These are phyloP conservation scores for Ulmus americana DNA, from an alignment of 331 rosid genomes.

Conservation along the genomic window DNA sequence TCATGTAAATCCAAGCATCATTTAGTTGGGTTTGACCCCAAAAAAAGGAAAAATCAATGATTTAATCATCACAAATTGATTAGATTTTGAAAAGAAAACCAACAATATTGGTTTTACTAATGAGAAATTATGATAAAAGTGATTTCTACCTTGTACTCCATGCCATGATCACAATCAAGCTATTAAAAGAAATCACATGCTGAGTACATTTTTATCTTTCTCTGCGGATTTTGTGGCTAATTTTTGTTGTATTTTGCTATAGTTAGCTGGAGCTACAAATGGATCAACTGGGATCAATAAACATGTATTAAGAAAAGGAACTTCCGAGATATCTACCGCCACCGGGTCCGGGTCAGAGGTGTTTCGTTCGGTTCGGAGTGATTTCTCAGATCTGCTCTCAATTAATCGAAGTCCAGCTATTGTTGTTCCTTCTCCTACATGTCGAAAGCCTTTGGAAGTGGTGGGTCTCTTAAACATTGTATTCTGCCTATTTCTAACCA, in stretches of 20 bases:
- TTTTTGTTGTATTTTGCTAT: constrained; percentile 26
- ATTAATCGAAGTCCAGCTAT: constrained; percentile 52
- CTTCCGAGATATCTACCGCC: constrained; percentile 45
- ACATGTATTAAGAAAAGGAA: constrained; percentile 35
- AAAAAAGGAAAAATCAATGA: background rate
- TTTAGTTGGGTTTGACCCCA: background rate
- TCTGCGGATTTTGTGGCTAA: constrained; percentile 20
- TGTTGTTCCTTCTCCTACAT: constrained; percentile 46
- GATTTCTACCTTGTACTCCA: constrained; percentile 12
- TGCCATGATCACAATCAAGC: background rate
- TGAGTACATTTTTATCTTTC: constrained; percentile 17
- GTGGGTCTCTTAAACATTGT: constrained; percentile 25
- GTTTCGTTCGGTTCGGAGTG: constrained; percentile 45
- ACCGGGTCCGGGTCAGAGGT: constrained; percentile 50
- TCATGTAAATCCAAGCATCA: background rate
- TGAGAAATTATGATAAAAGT: constrained; percentile 3
- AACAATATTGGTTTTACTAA: background rate
- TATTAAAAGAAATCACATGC: background rate
- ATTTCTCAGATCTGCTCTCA: constrained; percentile 53
- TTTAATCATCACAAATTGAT: background rate
- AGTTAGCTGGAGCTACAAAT: constrained; percentile 43
- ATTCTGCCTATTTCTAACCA: background rate
- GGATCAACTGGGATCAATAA: constrained; percentile 47
- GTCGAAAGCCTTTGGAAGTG: constrained; percentile 35
- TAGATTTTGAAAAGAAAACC: background rate